phyloP scores from a whole-genome alignment of 176 grass and related monocot species.

The Urochloa ruziziensis region DNA sequence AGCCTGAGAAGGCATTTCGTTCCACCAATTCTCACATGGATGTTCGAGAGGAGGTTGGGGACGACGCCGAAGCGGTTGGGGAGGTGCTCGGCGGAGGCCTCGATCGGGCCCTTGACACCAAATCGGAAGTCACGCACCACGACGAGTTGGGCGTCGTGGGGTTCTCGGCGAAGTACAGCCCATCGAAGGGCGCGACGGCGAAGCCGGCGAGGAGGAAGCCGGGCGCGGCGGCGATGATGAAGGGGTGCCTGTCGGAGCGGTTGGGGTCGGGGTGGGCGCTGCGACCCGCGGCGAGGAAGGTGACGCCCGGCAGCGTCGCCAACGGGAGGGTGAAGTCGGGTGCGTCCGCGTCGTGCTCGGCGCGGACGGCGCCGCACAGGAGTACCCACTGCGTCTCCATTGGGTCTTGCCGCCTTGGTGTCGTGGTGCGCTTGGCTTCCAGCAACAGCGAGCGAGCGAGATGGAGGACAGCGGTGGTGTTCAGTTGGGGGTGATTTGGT shows the following conservation, averaged over 20 bases:
- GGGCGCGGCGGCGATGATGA: neutral
- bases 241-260: neutral
- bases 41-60: neutral
- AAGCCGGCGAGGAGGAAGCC: neutral
- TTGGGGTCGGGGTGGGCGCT: neutral
- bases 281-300: neutral
- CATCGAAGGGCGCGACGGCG: neutral
- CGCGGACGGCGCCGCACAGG: neutral
- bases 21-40: too few relatives aligned
- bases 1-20: too few relatives aligned
- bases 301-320: neutral
- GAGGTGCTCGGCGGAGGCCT: neutral
- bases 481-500: neutral
- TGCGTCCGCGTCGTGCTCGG: neutral
- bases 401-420: too few relatives aligned
- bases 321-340: neutral
- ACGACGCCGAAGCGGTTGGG: neutral
- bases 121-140: neutral
- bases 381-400: neutral
- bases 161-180: neutral
- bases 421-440: neutral
- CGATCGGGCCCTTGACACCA: neutral
- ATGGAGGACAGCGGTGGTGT: neutral
- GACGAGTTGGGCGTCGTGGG: neutral
- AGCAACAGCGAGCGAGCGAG: neutral